Conservation (phyloP, 2,329 filamentous ascomycete species). For the Corinectria fuckeliana region DNA sequence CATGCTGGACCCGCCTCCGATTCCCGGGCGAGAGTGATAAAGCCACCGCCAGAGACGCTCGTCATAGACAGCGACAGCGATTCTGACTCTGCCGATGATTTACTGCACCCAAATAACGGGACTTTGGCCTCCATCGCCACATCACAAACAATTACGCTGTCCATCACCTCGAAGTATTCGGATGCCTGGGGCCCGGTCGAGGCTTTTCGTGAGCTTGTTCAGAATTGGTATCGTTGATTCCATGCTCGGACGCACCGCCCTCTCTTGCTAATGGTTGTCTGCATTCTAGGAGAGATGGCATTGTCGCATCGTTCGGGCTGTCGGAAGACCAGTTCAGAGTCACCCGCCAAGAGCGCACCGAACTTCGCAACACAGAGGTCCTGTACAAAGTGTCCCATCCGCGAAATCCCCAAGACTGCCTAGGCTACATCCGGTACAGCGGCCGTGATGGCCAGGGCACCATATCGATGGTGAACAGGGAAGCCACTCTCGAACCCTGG, state of each 20-base stretch:
- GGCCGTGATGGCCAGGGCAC: slow-evolving; percentile 29
- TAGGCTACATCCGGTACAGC: slow-evolving; percentile 42
- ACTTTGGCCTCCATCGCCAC: background rate
- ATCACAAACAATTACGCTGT: background rate
- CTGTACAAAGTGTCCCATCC: slow-evolving; percentile 34
- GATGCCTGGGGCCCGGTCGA: slow-evolving; percentile 23
- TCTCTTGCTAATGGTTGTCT: background rate
- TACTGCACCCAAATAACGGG: too few species aligned
- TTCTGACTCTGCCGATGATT: too few species aligned
- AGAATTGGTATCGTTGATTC: slow-evolving; percentile 39
- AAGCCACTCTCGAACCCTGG: slow-evolving; percentile 38
- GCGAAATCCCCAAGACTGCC: slow-evolving; percentile 17
- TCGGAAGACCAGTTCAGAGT: slow-evolving; percentile 32
- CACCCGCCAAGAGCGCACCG: slow-evolving; percentile 22
- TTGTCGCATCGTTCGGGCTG: slow-evolving; percentile 35
- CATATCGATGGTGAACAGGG: slow-evolving; percentile 40
- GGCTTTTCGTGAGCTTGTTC: slow-evolving; percentile 43
- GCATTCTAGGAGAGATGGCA: slow-evolving; percentile 37
- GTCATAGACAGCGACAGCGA: background rate
- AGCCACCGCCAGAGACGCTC: background rate
- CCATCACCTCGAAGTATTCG: slow-evolving; percentile 11
- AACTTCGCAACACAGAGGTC: slow-evolving; percentile 29
- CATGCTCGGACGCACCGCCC: background rate
- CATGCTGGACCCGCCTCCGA: too few species aligned
- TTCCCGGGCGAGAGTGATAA: background rate